Base-by-base conservation (phyloP, 2,329 filamentous ascomycete genomes). In the Boeremia exigua region DNA sequence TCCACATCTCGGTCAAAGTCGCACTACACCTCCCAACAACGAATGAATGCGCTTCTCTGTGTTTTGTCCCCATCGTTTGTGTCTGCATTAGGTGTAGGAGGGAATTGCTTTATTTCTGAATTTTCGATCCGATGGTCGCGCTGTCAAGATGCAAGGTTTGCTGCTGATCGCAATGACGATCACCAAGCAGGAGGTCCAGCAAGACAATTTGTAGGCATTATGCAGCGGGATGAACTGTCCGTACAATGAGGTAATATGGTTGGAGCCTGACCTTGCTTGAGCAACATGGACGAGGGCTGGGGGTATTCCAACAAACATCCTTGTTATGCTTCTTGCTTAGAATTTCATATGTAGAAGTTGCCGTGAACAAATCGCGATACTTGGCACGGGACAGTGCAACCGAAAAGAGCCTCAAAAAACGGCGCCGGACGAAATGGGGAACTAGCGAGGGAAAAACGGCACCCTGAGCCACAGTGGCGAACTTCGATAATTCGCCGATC, bases 391-490 rank as follows among this genome's bases (percentile, higher is more conserved):
- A 30, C 37, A 28, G 36, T 27, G 32, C 17, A 50, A 14, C 42
- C 53, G 53, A 51, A 44, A 51, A 47, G 53, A 56, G 53, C 42
- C 53, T 56, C 53, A 56, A 33, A 11, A 33, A 51, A 51, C 47
- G 48, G 53, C 32, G 42, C 27, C 37, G 19, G 37, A 42, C 29
- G 42, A 32, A 47, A 32, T 28, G 42, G 30, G 14, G 43, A 32
- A 17, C 14, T 15, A 15, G 33, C 17, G 12, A 28, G 39, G 28
- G 6, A 17, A 23, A 36, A 17, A 48, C 43, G 42, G 42, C 14
- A 45, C 38, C 43, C 37, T 43, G 17, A 28, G 15, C 19, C 25
- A 37, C 9, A 50, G 42, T 56, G 53, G 53, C 47, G 37, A 51
- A 32, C 28, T 37, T 56, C 42, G 15, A 43, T 11, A 12, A 39